Percentiles rank a stretch among this genome's conserved stretches.
Evolutionary conservation across 768 basidiomycete genomes (phyloP).

Genomic region (Russula olivacea): DNA sequence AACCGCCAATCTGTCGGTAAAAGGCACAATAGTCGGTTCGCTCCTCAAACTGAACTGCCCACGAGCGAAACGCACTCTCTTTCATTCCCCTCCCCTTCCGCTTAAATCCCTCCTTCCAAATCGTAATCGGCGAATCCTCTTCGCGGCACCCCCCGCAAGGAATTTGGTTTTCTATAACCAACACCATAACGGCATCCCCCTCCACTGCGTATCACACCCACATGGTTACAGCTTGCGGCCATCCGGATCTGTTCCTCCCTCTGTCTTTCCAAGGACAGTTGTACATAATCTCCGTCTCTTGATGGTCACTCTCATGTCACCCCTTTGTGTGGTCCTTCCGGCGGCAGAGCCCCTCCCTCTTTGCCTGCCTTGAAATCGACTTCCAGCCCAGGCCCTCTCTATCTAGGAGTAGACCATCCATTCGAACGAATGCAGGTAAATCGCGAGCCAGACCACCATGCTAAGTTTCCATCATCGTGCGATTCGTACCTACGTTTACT

Average conservation of each 20-base stretch:
- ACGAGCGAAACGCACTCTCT: background rate
- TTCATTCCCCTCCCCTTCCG: slow-evolving; percentile 4
- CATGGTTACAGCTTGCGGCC: slow-evolving; percentile 16
- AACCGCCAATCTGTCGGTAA: slow-evolving; percentile 15
- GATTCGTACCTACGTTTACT: slow-evolving; percentile 13
- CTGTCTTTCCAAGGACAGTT: slow-evolving; percentile 12
- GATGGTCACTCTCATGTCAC: slow-evolving; percentile 12
- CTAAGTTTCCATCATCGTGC: slow-evolving; percentile 6
- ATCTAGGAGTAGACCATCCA: slow-evolving; percentile 1
- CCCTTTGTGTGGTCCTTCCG: slow-evolving; percentile 1
- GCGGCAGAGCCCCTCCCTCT: background rate
- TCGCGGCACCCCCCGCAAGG: slow-evolving; percentile 19
- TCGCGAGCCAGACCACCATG: slow-evolving; percentile 1
- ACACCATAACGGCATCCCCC: slow-evolving; percentile 18
- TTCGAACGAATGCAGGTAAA: slow-evolving; percentile 8
- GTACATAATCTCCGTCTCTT: slow-evolving; percentile 16
- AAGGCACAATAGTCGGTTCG: slow-evolving; percentile 19
- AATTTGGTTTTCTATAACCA: slow-evolving; percentile 12
- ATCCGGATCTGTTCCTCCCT: slow-evolving; percentile 16
- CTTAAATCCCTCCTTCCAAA: slow-evolving; percentile 11
- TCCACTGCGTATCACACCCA: slow-evolving; percentile 20
- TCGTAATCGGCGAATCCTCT: slow-evolving; percentile 6
- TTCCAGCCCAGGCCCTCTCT: background rate
- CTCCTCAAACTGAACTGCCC: slow-evolving; percentile 10
- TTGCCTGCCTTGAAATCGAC: slow-evolving; percentile 1